A percentile compares a stretch with the other conserved stretches of the same genome.
phyloP scores from a whole-genome alignment of 352 stramenopile species.

The Phytophthora pisi region DNA sequence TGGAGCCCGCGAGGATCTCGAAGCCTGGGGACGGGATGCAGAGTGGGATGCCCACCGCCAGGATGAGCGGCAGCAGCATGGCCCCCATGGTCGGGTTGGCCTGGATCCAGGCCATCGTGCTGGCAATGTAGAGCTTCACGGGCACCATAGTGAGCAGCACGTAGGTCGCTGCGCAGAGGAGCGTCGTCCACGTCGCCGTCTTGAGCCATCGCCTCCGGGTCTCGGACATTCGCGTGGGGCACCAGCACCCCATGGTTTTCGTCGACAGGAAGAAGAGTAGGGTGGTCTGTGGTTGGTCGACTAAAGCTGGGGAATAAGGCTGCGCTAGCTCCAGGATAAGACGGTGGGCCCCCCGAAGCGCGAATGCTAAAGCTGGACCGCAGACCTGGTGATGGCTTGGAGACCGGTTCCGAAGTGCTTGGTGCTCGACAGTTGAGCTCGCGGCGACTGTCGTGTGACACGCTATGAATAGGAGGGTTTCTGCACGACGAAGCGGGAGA shows the following conservation, averaged over 20 bases:
- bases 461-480: slow-evolving; percentile 28
- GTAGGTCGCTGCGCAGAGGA: slow-evolving; percentile 16
- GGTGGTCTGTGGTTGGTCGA: slow-evolving; percentile 17
- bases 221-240: slow-evolving; percentile 7
- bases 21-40: slow-evolving; percentile 73
- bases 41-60: slow-evolving; percentile 61
- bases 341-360: background rate
- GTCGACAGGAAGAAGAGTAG: background rate
- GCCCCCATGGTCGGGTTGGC: slow-evolving; percentile 45
- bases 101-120: slow-evolving; percentile 55
- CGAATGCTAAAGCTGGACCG: slow-evolving; percentile 29
- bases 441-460: slow-evolving; percentile 18
- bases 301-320: slow-evolving; percentile 23
- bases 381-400: slow-evolving; percentile 13
- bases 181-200: slow-evolving; percentile 10
- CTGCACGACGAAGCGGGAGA: slow-evolving; percentile 5
- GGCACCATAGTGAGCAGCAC: slow-evolving; percentile 42
- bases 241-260: slow-evolving; percentile 15
- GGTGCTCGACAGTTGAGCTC: slow-evolving; percentile 19
- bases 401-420: slow-evolving; percentile 29
- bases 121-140: slow-evolving; percentile 45
- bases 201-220: slow-evolving; percentile 38
- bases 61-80: slow-evolving; percentile 62
- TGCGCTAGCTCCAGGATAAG: slow-evolving; percentile 17
- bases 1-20: slow-evolving; percentile 65